Evolutionary conservation across 768 basidiomycete species (phyloP).

Genomic region (Hydnomerulius pinastri): DNA sequence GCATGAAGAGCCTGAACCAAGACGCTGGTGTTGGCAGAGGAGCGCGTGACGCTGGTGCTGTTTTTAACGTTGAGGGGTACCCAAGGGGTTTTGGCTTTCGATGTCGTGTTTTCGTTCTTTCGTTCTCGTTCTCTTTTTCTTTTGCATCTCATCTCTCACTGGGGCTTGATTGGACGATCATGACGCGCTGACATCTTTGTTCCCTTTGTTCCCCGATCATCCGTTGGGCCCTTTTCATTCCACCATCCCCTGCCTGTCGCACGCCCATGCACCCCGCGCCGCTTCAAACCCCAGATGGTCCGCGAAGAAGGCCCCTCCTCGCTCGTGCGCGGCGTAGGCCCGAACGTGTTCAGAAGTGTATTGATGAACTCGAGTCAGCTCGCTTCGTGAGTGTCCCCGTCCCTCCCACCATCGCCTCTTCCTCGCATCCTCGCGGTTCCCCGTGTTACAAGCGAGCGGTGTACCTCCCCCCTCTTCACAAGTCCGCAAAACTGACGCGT

Average conservation of each 20-base stretch:
- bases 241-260: background rate
- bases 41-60: too few species aligned
- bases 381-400: slow-evolving; percentile 62
- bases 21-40: too few species aligned
- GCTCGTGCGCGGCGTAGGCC: slow-evolving; percentile 73
- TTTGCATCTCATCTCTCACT: too few species aligned
- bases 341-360: slow-evolving; percentile 84
- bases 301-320: slow-evolving; percentile 82
- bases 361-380: slow-evolving; percentile 94
- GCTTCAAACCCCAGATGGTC: slow-evolving; percentile 60
- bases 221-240: background rate
- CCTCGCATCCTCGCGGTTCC: background rate
- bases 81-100: too few species aligned
- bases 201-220: background rate
- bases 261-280: background rate
- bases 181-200: background rate
- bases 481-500: background rate
- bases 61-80: too few species aligned
- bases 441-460: background rate
- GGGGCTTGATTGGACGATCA: too few species aligned
- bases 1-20: too few species aligned
- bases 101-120: too few species aligned
- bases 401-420: background rate
- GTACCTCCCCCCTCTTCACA: too few species aligned
- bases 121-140: too few species aligned